phyloP scores from a whole-genome alignment of 1,284 basidiomycete species.

The Cutaneotrichosporon dermatis region DNA sequence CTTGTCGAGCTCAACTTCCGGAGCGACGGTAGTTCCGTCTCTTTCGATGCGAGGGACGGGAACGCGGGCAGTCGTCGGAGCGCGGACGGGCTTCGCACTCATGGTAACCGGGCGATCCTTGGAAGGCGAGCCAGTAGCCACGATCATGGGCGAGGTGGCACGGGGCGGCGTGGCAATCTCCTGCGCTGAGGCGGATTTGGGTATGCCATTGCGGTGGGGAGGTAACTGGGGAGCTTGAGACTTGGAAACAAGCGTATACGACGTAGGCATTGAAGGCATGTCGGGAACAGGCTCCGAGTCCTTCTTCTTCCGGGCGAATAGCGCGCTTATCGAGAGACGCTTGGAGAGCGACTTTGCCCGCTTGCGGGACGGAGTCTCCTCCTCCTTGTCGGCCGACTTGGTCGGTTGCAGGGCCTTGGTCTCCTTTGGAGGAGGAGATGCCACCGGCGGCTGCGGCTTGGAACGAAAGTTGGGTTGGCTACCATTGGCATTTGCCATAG shows the following conservation, averaged over 20 bases:
- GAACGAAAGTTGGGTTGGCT: not conserved
- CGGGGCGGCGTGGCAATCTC: not conserved
- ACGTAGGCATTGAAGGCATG: constrained; percentile 6
- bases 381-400: not conserved
- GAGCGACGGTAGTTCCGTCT: not conserved
- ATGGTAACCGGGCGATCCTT: not conserved
- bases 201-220: not conserved
- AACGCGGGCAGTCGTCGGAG: not conserved
- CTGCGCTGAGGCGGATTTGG: not conserved
- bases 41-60: not conserved
- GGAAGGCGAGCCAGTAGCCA: not conserved
- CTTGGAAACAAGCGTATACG: not conserved
- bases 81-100: not conserved
- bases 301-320: constrained; percentile 8
- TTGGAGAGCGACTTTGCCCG: constrained; percentile 6
- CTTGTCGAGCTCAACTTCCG: not conserved
- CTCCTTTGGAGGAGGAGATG: not conserved
- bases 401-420: not conserved
- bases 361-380: constrained; percentile 5
- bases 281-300: constrained; percentile 3
- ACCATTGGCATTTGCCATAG: not conserved
- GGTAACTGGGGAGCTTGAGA: not conserved
- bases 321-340: constrained; percentile 12
- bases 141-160: not conserved
- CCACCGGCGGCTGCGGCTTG: no score